Evolutionary conservation across 352 stramenopile species (phyloP).

Genomic region (Phytophthora foliorum): DNA sequence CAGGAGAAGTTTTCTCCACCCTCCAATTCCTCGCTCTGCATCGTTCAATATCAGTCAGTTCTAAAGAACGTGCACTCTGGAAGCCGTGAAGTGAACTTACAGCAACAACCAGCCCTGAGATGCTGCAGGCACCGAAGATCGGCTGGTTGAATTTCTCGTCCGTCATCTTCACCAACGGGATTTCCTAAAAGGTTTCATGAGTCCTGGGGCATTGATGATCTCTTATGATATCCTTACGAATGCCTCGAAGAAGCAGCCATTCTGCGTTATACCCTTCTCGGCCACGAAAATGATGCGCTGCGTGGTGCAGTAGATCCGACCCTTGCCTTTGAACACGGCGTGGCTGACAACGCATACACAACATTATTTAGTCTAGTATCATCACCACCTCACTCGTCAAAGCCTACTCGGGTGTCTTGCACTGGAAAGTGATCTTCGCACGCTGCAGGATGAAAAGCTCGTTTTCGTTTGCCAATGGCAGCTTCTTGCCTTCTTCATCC

Average conservation of each 20-base stretch:
- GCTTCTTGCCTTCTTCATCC: slow-evolving; percentile 69
- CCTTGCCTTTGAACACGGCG: slow-evolving; percentile 76
- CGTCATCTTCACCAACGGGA: slow-evolving; percentile 80
- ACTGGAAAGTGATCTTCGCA: slow-evolving; percentile 82
- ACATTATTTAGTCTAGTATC: not conserved
- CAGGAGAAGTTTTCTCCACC: slow-evolving; percentile 56
- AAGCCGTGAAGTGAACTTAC: slow-evolving; percentile 33
- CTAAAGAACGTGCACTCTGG: not conserved
- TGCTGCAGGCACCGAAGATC: slow-evolving; percentile 91
- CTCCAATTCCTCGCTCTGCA: slow-evolving; percentile 41
- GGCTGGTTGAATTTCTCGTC: slow-evolving; percentile 93
- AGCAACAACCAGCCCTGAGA: slow-evolving; percentile 73
- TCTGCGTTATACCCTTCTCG: slow-evolving; percentile 72
- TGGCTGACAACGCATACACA: slow-evolving; percentile 16
- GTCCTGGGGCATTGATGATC: not conserved
- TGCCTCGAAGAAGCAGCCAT: slow-evolving; percentile 75
- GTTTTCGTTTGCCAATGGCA: slow-evolving; percentile 82
- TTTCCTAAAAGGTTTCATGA: slow-evolving; percentile 50
- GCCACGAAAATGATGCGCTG: slow-evolving; percentile 88
- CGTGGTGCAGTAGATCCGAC: slow-evolving; percentile 88
- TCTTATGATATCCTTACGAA: slow-evolving; percentile 54
- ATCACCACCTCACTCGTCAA: not conserved
- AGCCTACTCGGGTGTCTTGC: slow-evolving; percentile 66
- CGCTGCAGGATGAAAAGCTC: slow-evolving; percentile 89
- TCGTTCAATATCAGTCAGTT: not conserved